phyloP scores from a whole-genome alignment of 306 rosid genomes.

The Glycine tomentella region DNA sequence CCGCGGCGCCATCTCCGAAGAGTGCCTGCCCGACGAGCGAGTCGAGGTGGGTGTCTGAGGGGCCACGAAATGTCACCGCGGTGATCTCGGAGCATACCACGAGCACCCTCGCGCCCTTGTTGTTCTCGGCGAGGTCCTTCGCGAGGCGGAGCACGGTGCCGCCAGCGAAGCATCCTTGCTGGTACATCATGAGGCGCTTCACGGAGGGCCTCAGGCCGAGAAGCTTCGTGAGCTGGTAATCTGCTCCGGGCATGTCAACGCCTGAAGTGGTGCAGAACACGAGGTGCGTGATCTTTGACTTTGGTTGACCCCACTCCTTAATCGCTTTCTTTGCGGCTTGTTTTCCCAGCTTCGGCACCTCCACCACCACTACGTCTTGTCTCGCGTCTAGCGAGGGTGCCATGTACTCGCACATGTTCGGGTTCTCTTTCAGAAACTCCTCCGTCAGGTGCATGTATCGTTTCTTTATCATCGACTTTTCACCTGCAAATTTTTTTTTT shows the following conservation, averaged over 20 bases:
- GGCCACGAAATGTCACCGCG: slow-evolving; percentile 73
- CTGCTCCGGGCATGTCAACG: slow-evolving; percentile 74
- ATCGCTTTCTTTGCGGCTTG: slow-evolving; percentile 65
- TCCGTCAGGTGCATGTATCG: slow-evolving; percentile 65
- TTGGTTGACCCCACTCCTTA: slow-evolving; percentile 74
- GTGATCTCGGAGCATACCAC: slow-evolving; percentile 76
- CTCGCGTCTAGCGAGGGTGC: slow-evolving; percentile 68
- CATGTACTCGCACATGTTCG: slow-evolving; percentile 61
- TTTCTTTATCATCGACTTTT: slow-evolving; percentile 68
- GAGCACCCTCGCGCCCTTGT: slow-evolving; percentile 61
- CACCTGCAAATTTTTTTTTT: slow-evolving; percentile 50
- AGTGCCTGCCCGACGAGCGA: slow-evolving; percentile 66
- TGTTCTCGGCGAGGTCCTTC: slow-evolving; percentile 71
- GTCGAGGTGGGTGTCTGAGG: slow-evolving; percentile 63
- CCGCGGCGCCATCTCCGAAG: slow-evolving; percentile 68
- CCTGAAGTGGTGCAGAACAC: slow-evolving; percentile 75
- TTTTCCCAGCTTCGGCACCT: slow-evolving; percentile 67
- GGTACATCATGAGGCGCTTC: slow-evolving; percentile 73
- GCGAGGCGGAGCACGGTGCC: slow-evolving; percentile 73
- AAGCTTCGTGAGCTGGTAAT: slow-evolving; percentile 67
- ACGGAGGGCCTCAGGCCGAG: slow-evolving; percentile 68
- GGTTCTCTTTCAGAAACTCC: slow-evolving; percentile 58
- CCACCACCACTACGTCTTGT: slow-evolving; percentile 68
- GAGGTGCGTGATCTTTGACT: slow-evolving; percentile 66
- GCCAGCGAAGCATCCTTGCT: slow-evolving; percentile 72